Conservation (phyloP, 768 basidiomycete genomes). For the Tricholoma matsutake region DNA sequence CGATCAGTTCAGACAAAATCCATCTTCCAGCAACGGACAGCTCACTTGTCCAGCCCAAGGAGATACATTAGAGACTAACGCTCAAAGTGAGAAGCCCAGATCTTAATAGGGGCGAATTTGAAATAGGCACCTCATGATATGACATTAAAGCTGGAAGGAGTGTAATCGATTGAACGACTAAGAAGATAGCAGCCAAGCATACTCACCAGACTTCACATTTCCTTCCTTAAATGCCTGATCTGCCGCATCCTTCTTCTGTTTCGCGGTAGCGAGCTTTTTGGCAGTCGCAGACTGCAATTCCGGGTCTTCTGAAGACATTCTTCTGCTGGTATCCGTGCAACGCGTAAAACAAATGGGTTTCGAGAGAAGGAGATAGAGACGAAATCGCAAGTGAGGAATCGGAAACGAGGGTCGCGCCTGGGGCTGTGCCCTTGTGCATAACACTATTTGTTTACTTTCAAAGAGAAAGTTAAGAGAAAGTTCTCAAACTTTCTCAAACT, state of each 20-base stretch:
- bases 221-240: constrained; percentile 72
- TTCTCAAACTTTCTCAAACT: too few species aligned
- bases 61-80: constrained; percentile 68
- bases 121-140: constrained; percentile 63
- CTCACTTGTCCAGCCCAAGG: constrained; percentile 75
- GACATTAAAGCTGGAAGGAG: constrained; percentile 52
- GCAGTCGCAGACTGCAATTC: constrained; percentile 28
- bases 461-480: too few species aligned
- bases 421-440: neutral
- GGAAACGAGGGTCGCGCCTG: neutral
- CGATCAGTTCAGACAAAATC: neutral
- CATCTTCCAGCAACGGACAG: constrained; percentile 1
- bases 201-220: constrained; percentile 56
- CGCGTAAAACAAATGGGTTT: neutral
- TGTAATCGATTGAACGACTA: constrained; percentile 4
- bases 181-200: neutral
- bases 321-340: neutral
- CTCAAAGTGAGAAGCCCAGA: constrained; percentile 4
- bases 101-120: neutral
- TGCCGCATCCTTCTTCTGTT: constrained; percentile 61
- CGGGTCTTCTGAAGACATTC: constrained; percentile 24
- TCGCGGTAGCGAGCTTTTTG: constrained; percentile 57
- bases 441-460: neutral
- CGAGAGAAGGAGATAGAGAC: neutral
- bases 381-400: neutral